phyloP scores from a whole-genome alignment of 331 rosid genomes.

The Cydonia oblonga region DNA sequence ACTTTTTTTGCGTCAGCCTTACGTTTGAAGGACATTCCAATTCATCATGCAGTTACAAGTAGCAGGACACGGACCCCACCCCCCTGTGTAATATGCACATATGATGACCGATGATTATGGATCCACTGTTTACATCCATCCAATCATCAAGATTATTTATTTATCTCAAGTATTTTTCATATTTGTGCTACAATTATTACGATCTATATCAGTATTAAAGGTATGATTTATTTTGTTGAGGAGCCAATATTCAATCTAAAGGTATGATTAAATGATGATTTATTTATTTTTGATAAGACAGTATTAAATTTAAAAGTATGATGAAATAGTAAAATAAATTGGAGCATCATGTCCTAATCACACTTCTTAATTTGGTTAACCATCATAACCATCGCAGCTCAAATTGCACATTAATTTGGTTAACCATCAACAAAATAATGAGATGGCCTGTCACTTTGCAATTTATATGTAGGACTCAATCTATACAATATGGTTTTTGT shows the following conservation, averaged over 20 bases:
- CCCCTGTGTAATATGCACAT: background rate
- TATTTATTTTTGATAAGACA: background rate
- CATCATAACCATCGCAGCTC: background rate
- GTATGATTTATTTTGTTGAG: background rate
- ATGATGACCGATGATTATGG: background rate
- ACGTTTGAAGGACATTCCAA: background rate
- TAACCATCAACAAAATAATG: background rate
- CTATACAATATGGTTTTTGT: background rate
- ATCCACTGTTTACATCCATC: background rate
- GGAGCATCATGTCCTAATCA: background rate
- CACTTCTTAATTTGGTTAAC: background rate
- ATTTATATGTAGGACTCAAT: background rate
- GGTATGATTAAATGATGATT: background rate
- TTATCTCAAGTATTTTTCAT: background rate
- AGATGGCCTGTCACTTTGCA: background rate
- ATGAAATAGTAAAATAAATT: background rate
- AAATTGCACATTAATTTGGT: background rate
- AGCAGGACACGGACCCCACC: background rate
- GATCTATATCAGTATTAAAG: background rate
- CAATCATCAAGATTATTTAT: background rate
- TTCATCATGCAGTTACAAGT: background rate
- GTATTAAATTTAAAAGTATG: background rate
- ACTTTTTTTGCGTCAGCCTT: background rate
- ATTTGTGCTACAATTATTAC: background rate
- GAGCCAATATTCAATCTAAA: background rate